Evolutionary conservation across 345 rosid genomes (phyloP).

Genomic region (rapeseed (Brassica napus)): Da-Ae NC_063446.1:38275001-38275500

Average conservation of each 20-base stretch:
- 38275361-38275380: slow-evolving; percentile 76
- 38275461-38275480: slow-evolving; percentile 1
- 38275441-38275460: slow-evolving; percentile 33
- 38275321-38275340: slow-evolving; percentile 60
- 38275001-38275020: slow-evolving; percentile 95
- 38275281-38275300: slow-evolving; percentile 5
- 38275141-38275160: slow-evolving; percentile 70
- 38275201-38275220: slow-evolving; percentile 91
- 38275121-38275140: slow-evolving; percentile 76
- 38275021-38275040: slow-evolving; percentile 70
- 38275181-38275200: slow-evolving; percentile 89
- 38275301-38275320: not conserved
- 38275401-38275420: slow-evolving; percentile 81
- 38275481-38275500: not conserved
- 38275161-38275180: slow-evolving; percentile 85
- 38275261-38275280: not conserved
- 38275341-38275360: slow-evolving; percentile 79
- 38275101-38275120: slow-evolving; percentile 85
- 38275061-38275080: slow-evolving; percentile 86
- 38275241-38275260: slow-evolving; percentile 17
- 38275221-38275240: slow-evolving; percentile 44
- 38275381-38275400: slow-evolving; percentile 82
- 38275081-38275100: slow-evolving; percentile 97
- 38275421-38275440: slow-evolving; percentile 93
- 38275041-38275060: slow-evolving; percentile 78